A percentile compares a stretch with the other conserved stretches of the same genome.
Conservation (phyloP, 2,329 filamentous ascomycete genomes). For the Fusarium denticulatum region DNA sequence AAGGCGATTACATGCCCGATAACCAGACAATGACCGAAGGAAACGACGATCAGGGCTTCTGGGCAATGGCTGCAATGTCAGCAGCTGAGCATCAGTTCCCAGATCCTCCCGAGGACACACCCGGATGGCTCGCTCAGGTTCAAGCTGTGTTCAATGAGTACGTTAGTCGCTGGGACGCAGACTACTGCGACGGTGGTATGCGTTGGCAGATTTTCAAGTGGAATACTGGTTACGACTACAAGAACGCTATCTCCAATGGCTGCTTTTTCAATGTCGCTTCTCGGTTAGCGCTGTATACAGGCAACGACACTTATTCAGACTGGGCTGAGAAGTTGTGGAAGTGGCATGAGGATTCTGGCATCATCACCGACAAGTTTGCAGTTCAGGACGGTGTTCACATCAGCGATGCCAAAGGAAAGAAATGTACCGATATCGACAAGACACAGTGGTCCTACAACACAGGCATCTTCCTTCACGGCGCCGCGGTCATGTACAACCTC, state of each 20-base stretch:
- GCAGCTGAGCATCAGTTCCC: slow-evolving; percentile 82
- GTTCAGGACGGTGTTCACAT: slow-evolving; percentile 63
- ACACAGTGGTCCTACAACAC: slow-evolving; percentile 77
- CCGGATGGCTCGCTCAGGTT: slow-evolving; percentile 79
- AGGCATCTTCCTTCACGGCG: slow-evolving; percentile 71
- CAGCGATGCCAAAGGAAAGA: slow-evolving; percentile 54
- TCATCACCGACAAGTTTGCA: slow-evolving; percentile 65
- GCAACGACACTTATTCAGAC: slow-evolving; percentile 79
- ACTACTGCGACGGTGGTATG: slow-evolving; percentile 75
- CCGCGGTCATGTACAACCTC: slow-evolving; percentile 70
- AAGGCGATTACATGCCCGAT: slow-evolving; percentile 71
- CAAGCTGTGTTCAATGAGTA: slow-evolving; percentile 86
- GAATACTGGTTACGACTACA: slow-evolving; percentile 77
- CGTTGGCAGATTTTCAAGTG: slow-evolving; percentile 87
- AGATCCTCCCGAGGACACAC: slow-evolving; percentile 68
- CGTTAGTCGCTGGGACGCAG: slow-evolving; percentile 73
- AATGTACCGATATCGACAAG: slow-evolving; percentile 63
- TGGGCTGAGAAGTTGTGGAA: slow-evolving; percentile 79
- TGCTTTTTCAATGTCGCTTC: slow-evolving; percentile 76
- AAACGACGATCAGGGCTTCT: slow-evolving; percentile 85
- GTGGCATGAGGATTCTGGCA: slow-evolving; percentile 65
- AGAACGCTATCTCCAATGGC: slow-evolving; percentile 75
- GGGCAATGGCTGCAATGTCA: slow-evolving; percentile 83
- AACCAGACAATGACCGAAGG: slow-evolving; percentile 71
- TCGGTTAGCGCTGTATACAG: slow-evolving; percentile 80